Base-by-base conservation (phyloP, 257 asterid species). In the Solanum clarkiae region DNA sequence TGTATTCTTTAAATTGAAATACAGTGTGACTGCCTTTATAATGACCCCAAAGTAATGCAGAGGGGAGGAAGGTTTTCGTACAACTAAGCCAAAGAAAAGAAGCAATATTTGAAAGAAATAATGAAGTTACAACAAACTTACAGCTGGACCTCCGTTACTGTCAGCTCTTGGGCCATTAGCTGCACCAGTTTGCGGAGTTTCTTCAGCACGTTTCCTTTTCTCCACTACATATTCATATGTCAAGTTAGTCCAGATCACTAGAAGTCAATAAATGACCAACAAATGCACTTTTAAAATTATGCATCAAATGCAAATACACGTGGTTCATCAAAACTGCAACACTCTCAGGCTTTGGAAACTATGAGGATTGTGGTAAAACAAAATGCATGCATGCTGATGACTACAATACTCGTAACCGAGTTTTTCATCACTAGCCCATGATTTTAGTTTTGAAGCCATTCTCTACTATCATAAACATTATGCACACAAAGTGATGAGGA, bases 111-210 rank as follows among this genome's bases (percentile, higher is more conserved):
- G 47, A 12, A 54, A 55, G 3, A 80, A 84, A 77, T 40, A 69
- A 87, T 65, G 70, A 55, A 81, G 79, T 72, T 80, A 86, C 88
- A 90, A 87, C 53, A 84, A 87, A 90, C 98, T 95, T 91, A 96
- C 99, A 90, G 93, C 74, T 81, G 97, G 91, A 84, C 89, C 94
- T 80, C 98, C 98, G 82, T 94, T 97, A 83, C 53, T 92, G 83
- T 95, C 98, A 86, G 94, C 85, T 86, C 94, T 91, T 80, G 92
- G 84, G 85, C 96, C 98, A 88, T 93, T 91, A 63, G 97, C 86
- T 59, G 94, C 65, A 66, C 90, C 90, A 89, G 89, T 84, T 84
- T 90, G 97, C 44, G 83, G 98, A 74, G 89, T 91, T 80, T 93
- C 98, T 49, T 95, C 98, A 86, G 49, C 90, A 42, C 85, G 93